phyloP scores from a whole-genome alignment of 495 filamentous ascomycete genomes.

The Lichina pygmaea region DNA sequence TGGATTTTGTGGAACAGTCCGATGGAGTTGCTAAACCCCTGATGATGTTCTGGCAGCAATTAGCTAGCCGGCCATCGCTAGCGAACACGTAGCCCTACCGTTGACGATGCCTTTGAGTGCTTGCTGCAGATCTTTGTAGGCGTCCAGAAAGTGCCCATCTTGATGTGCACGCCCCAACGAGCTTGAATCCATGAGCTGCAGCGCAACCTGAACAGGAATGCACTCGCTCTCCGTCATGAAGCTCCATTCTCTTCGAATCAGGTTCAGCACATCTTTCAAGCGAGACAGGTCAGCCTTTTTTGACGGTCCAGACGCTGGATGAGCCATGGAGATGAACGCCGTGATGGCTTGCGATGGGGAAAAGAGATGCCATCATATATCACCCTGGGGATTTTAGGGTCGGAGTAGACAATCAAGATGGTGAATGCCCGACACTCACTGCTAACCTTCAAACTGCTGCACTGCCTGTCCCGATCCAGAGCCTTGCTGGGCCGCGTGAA shows the following conservation, averaged over 20 bases:
- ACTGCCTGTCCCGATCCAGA: neutral
- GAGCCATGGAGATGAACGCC: neutral
- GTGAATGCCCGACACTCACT: neutral
- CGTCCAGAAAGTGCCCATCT: constrained; percentile 54
- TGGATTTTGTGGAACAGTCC: constrained; percentile 98
- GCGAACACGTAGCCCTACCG: constrained; percentile 10
- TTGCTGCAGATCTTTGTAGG: constrained; percentile 61
- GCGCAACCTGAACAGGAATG: constrained; percentile 71
- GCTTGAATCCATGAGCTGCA: constrained; percentile 81
- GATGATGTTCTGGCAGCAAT: constrained; percentile 52
- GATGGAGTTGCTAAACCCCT: constrained; percentile 97
- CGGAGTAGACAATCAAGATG: neutral
- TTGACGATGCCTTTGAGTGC: constrained; percentile 91
- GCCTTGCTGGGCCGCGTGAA: neutral
- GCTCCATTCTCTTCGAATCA: constrained; percentile 72
- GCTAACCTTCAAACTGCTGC: neutral
- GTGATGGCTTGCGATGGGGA: neutral
- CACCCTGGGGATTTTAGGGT: neutral
- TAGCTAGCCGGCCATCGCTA: neutral
- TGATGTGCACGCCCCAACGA: constrained; percentile 75
- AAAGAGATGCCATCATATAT: neutral
- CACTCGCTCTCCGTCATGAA: constrained; percentile 72
- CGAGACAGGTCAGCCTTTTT: neutral
- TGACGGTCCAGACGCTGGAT: neutral
- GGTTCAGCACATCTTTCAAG: constrained; percentile 26